Percentiles rank a stretch among this genome's conserved stretches.
Evolutionary conservation across 2,329 filamentous ascomycete genomes (phyloP).

Genomic region (Microascus cirrosus): DNA sequence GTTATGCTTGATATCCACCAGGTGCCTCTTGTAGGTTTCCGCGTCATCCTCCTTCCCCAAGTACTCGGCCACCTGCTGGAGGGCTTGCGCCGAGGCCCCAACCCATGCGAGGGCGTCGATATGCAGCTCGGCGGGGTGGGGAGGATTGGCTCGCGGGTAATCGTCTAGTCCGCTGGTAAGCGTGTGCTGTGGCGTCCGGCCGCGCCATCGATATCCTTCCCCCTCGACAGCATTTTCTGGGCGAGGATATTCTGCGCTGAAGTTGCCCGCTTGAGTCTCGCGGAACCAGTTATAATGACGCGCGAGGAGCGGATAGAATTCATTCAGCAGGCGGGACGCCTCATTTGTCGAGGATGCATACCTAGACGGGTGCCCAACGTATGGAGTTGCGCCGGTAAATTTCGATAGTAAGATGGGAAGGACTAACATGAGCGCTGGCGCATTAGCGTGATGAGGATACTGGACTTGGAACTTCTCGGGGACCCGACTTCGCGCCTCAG

Average conservation of each 20-base stretch:
- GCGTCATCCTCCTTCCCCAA: constrained; percentile 70
- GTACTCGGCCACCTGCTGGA: constrained; percentile 66
- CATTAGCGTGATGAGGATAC: constrained; percentile 96
- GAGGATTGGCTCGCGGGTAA: constrained; percentile 87
- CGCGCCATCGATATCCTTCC: constrained; percentile 92
- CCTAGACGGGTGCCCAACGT: constrained; percentile 59
- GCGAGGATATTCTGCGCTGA: constrained; percentile 75
- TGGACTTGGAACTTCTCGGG: constrained; percentile 87
- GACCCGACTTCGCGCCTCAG: constrained; percentile 89
- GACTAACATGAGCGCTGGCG: constrained; percentile 85
- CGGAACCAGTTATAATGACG: constrained; percentile 94
- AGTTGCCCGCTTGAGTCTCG: constrained; percentile 78
- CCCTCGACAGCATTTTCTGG: constrained; percentile 69
- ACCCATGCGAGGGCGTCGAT: constrained; percentile 94
- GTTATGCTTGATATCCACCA: constrained; percentile 71
- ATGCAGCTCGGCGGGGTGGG: constrained; percentile 91
- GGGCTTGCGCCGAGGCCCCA: constrained; percentile 82
- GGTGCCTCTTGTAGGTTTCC: constrained; percentile 57
- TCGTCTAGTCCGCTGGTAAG: constrained; percentile 92
- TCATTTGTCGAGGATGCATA: background rate
- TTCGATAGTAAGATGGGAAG: constrained; percentile 77
- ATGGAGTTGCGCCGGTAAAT: constrained; percentile 55
- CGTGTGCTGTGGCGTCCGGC: constrained; percentile 74
- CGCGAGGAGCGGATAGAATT: constrained; percentile 77
- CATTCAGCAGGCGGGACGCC: background rate